Evolutionary conservation across 257 asterid species (phyloP), one percentile per base, ranked within the genome.

Genomic region (Apocynum venetum): DNA sequence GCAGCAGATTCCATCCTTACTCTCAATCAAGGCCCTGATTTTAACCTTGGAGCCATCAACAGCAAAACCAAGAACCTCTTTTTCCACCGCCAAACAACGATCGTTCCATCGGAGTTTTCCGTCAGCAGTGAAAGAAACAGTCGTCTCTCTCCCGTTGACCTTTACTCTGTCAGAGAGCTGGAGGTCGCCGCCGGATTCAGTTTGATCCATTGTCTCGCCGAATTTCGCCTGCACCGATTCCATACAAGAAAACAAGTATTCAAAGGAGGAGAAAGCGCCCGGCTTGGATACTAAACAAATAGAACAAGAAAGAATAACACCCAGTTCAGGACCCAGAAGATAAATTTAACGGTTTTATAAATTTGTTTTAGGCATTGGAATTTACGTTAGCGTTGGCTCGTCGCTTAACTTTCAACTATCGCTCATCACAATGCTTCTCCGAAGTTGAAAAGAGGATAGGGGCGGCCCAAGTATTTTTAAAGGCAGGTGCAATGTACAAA

Each of bases 11-110:
- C 92, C 92, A 55, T 82, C 80, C 41, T 67, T 78, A 25, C 69
- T 75, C 51, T 86, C 89, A 59, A 88, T 82, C 8, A 89, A 81
- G 59, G 93, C 84, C 77, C 89, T 87, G 79, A 96, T 80, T 57
- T 81, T 83, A 77, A 96, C 80, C 76, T 64, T 84, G 57, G 73
- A 74, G 70, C 91, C 95, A 40, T 88, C 91, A 43, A 85, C 86
- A 17, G 90, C 77, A 84, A 93, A 90, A 7, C 98, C 96, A 76
- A 96, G 87, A 64, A 93, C 96, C 73, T 96, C 87, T 78, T 88
- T 87, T 71, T 86, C 96, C 56, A 96, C 70, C 51, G 80, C 85
- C 77, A 93, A 74, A 20, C 86, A 85, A 36, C 83, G 85, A 56
- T 72, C 90, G 1, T 79, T 80, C 91, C 93, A 91, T 51, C 81